phyloP scores from a whole-genome alignment of 1,284 basidiomycete genomes.

The Moniliophthora roreri region DNA sequence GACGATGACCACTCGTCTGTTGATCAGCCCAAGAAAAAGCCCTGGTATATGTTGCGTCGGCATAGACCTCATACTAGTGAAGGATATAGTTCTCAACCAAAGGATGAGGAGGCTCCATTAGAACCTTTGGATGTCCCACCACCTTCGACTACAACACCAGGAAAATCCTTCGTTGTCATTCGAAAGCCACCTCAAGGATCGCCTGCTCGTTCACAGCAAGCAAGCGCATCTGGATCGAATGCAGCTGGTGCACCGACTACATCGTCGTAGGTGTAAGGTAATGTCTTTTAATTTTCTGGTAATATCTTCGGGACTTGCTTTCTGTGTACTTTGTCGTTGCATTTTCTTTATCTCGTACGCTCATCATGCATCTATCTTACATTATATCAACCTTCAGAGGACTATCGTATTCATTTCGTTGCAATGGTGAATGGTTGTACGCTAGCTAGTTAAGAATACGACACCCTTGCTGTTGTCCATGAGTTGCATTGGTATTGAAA shows the following conservation, averaged over 20 bases:
- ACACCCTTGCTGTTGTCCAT: too few species aligned
- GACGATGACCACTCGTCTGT: slow-evolving; percentile 37
- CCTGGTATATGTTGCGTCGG: slow-evolving; percentile 66
- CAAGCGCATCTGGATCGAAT: not conserved
- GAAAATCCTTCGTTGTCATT: slow-evolving; percentile 70
- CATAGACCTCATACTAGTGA: slow-evolving; percentile 64
- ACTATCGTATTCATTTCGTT: too few species aligned
- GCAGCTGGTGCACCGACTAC: not conserved
- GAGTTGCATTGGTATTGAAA: too few species aligned
- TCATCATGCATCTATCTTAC: too few species aligned
- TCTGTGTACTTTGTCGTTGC: too few species aligned
- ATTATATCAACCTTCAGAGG: too few species aligned
- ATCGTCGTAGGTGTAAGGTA: too few species aligned
- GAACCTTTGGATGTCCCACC: slow-evolving; percentile 16
- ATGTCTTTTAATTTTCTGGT: too few species aligned
- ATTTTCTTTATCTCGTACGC: too few species aligned
- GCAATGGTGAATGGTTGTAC: too few species aligned
- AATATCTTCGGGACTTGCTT: too few species aligned
- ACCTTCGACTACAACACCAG: slow-evolving; percentile 27
- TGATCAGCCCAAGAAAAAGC: slow-evolving; percentile 53
- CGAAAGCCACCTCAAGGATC: slow-evolving; percentile 46
- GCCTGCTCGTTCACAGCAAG: slow-evolving; percentile 24
- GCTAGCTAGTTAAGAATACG: too few species aligned
- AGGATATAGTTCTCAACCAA: slow-evolving; percentile 34
- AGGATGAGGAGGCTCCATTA: slow-evolving; percentile 36